phyloP scores from a whole-genome alignment of 495 filamentous ascomycete genomes.

The Xylaria longipes region DNA sequence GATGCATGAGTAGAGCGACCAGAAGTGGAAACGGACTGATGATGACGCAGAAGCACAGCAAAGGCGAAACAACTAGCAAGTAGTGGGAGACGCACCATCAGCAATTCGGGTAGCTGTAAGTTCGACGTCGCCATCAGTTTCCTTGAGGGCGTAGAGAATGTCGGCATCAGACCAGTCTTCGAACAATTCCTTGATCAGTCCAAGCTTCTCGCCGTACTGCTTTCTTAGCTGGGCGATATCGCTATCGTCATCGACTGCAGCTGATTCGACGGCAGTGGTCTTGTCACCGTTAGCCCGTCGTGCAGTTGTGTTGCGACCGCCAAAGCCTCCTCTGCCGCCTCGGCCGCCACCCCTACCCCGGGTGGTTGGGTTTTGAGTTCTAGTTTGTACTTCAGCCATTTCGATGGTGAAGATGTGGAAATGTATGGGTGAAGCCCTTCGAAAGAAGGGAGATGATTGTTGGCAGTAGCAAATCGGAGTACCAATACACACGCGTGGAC shows the following conservation, averaged over 20 bases:
- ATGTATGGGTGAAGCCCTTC: conserved; percentile 53
- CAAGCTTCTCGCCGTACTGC: conserved; percentile 76
- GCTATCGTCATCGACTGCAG: conserved; percentile 77
- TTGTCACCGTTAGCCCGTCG: conserved; percentile 75
- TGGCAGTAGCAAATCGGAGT: conserved; percentile 42
- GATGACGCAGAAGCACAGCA: conserved; percentile 12
- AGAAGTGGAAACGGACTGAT: neutral
- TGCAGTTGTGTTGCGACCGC: conserved; percentile 64
- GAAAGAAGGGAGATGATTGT: conserved; percentile 47
- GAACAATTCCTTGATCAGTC: conserved; percentile 86
- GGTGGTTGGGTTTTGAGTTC: conserved; percentile 62
- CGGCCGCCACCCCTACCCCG: conserved; percentile 83
- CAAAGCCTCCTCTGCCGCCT: conserved; percentile 83
- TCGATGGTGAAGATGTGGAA: conserved; percentile 46
- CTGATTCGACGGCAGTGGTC: conserved; percentile 56
- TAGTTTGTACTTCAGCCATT: conserved; percentile 94
- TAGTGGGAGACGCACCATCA: conserved; percentile 68
- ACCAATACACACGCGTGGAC: conserved; percentile 22
- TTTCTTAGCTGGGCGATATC: conserved; percentile 92
- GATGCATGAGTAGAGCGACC: neutral
- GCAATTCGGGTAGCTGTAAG: conserved; percentile 86
- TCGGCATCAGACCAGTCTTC: conserved; percentile 91
- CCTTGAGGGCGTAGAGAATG: conserved; percentile 86
- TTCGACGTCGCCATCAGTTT: conserved; percentile 88
- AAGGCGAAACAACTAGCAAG: neutral